phyloP scores from a whole-genome alignment of 768 basidiomycete genomes.

The Macrolepiota dolichaula region DNA sequence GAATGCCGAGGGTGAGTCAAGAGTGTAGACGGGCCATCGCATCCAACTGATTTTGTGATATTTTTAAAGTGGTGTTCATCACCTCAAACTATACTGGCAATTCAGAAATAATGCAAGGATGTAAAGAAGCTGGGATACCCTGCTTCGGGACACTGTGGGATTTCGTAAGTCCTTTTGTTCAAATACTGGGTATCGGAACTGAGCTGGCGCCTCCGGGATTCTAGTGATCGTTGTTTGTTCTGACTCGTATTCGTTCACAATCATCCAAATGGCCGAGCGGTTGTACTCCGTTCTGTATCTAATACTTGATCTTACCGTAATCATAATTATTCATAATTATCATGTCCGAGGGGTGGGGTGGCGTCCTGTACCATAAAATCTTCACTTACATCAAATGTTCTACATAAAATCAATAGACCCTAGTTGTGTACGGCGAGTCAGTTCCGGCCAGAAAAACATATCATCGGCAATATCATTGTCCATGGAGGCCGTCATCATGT shows the following conservation, averaged over 20 bases:
- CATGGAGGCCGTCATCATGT: no score
- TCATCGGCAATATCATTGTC: no score
- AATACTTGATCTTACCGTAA: no score
- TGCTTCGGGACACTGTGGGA: constrained; percentile 73
- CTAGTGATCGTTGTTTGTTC: constrained; percentile 18
- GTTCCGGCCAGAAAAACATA: no score
- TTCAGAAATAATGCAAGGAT: constrained; percentile 76
- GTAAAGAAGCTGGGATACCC: constrained; percentile 65
- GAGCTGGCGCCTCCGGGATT: constrained; percentile 14
- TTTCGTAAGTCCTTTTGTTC: constrained; percentile 36
- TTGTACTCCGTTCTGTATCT: no score
- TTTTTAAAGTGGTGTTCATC: constrained; percentile 65
- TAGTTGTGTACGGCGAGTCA: no score
- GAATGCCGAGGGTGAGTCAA: constrained; percentile 60
- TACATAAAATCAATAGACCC: no score
- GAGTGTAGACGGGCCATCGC: background rate
- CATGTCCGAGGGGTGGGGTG: no score
- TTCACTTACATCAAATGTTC: no score
- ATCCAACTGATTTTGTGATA: constrained; percentile 1
- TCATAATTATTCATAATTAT: no score
- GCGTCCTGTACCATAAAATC: no score
- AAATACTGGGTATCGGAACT: background rate
- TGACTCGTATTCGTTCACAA: background rate
- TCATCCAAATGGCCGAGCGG: no score
- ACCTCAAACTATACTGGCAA: constrained; percentile 83